Conservation (phyloP, 345 rosid genomes). For the Isatis tinctoria region DNA sequence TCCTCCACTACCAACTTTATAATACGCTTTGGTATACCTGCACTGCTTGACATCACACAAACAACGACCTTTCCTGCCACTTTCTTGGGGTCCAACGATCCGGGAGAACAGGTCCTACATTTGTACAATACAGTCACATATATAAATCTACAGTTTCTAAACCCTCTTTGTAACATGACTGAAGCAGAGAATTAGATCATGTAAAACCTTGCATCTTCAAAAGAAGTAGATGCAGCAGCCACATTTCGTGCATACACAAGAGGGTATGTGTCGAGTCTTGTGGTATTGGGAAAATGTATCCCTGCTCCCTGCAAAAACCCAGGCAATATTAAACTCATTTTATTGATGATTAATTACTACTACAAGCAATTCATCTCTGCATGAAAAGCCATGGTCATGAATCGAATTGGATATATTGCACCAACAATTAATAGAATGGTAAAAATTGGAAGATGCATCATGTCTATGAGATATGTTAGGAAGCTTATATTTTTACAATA, state of each 20-base stretch:
- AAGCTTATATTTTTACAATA: too few relatives aligned
- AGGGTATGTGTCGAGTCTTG: slow-evolving; percentile 45
- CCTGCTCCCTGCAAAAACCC: slow-evolving; percentile 51
- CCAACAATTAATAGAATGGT: background rate
- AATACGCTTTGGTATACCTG: slow-evolving; percentile 30
- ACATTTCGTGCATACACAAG: slow-evolving; percentile 52
- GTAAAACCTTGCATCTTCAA: slow-evolving; percentile 55
- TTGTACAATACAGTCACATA: background rate
- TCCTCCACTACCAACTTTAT: slow-evolving; percentile 63
- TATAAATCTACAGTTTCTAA: background rate
- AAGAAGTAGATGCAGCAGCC: slow-evolving; percentile 49
- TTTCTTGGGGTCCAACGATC: slow-evolving; percentile 58
- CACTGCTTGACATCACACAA: slow-evolving; percentile 40
- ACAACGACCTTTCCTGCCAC: slow-evolving; percentile 58
- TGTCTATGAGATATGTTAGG: background rate
- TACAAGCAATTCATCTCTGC: background rate
- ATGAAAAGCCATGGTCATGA: background rate
- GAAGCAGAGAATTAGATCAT: background rate
- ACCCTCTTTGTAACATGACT: background rate
- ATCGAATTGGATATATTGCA: background rate
- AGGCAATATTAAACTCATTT: slow-evolving; percentile 3
- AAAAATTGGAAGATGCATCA: background rate
- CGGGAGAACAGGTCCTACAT: slow-evolving; percentile 63
- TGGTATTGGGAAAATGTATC: slow-evolving; percentile 55
- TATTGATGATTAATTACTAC: background rate